phyloP scores from a whole-genome alignment of 305 asterid genomes.

The Rubia tinctorum region DNA sequence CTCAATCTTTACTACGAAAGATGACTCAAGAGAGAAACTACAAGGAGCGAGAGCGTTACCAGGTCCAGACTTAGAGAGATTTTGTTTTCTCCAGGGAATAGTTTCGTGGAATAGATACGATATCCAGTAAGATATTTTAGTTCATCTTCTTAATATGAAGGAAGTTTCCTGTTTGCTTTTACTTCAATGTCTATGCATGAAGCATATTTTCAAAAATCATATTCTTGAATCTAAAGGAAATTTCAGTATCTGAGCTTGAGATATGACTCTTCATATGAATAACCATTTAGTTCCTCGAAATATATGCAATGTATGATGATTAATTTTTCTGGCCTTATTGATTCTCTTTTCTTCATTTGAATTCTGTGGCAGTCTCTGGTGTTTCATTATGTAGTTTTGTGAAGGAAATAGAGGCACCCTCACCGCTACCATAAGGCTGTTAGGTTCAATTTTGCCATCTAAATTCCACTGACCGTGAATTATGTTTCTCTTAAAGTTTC shows the following conservation, averaged over 20 bases:
- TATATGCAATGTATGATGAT: too few species aligned
- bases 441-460: constrained; percentile 43
- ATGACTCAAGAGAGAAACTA: constrained; percentile 80
- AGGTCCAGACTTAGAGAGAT: constrained; percentile 90
- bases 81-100: too few species aligned
- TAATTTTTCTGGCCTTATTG: too few species aligned
- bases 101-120: constrained; percentile 97
- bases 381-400: too few species aligned
- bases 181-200: constrained; percentile 17
- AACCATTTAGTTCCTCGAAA: not conserved
- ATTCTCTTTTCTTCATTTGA: too few species aligned
- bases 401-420: too few species aligned
- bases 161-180: constrained; percentile 8
- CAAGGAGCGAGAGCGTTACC: constrained; percentile 80
- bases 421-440: constrained; percentile 68
- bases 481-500: not conserved
- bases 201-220: not conserved
- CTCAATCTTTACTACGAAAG: constrained; percentile 70
- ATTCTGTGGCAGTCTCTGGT: too few species aligned
- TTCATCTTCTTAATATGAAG: constrained; percentile 11
- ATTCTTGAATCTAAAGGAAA: too few species aligned
- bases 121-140: constrained; percentile 66
- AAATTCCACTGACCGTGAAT: not conserved
- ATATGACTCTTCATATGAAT: too few species aligned
- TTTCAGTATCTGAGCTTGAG: too few species aligned